Evolutionary conservation across 176 grass and related monocot genomes (phyloP).

Genomic region (Oryza nivara): DNA sequence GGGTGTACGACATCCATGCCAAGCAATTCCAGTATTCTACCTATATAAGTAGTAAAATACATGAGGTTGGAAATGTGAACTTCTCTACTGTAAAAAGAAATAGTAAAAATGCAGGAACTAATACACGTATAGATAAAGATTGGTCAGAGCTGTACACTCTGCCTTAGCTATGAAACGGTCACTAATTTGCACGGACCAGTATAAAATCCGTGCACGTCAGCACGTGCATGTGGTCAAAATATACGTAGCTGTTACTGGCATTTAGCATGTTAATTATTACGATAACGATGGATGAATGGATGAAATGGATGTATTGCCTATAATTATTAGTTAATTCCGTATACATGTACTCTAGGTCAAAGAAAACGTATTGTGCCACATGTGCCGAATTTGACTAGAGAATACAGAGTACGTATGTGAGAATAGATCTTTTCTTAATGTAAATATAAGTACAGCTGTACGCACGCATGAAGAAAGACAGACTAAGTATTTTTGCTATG

Average conservation of each 20-base stretch:
- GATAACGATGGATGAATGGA: conserved; percentile 15
- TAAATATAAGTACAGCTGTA: background rate
- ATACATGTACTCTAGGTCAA: background rate
- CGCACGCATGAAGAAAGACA: background rate
- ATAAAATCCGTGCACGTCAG: background rate
- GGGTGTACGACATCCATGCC: background rate
- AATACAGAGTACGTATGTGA: background rate
- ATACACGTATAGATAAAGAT: background rate
- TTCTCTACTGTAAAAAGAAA: no score
- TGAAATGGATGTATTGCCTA: background rate
- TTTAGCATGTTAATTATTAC: background rate
- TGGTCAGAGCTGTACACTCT: conserved; percentile 1
- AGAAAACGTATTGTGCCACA: background rate
- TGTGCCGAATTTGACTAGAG: conserved; percentile 4
- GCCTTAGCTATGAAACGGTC: conserved; percentile 15
- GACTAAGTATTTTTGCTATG: background rate
- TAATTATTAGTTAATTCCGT: conserved; percentile 1
- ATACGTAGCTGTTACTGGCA: conserved; percentile 3
- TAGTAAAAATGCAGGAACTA: background rate
- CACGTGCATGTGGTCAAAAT: background rate
- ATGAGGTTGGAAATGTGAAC: no score
- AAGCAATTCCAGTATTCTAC: no score
- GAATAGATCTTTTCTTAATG: background rate
- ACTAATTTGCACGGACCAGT: background rate
- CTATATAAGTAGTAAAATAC: background rate